Evolutionary conservation across 2,329 filamentous ascomycete species (phyloP).

Genomic region (Paraphoma chrysanthemicola): DNA sequence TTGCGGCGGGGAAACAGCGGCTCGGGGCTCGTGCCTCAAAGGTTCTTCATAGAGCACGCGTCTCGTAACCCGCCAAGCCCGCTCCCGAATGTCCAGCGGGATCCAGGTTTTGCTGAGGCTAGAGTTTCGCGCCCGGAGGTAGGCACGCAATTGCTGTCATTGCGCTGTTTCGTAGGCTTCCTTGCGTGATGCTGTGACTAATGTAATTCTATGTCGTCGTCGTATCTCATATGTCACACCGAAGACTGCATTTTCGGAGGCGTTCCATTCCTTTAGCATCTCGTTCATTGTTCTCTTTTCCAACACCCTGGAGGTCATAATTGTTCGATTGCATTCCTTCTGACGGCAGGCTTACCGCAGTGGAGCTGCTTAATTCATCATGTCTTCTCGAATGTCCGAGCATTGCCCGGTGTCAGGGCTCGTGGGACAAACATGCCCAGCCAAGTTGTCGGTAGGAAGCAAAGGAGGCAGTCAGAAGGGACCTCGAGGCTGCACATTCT

Average conservation of each 20-base stretch:
- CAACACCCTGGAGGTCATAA: neutral
- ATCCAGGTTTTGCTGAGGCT: neutral
- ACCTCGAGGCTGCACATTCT: conserved; percentile 33
- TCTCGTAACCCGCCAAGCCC: neutral
- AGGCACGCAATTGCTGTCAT: neutral
- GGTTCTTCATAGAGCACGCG: neutral
- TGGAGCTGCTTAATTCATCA: conserved; percentile 9
- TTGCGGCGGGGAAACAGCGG: neutral
- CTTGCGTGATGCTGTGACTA: neutral
- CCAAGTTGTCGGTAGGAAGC: conserved; percentile 15
- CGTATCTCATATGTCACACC: neutral
- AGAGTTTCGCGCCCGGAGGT: neutral
- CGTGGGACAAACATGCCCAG: conserved; percentile 20
- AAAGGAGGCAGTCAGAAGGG: conserved; percentile 20
- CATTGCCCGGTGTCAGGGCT: conserved; percentile 28
- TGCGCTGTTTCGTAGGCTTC: neutral
- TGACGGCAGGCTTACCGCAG: neutral
- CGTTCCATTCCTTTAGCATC: neutral
- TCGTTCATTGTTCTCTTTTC: neutral
- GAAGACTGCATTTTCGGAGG: neutral
- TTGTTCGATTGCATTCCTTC: neutral
- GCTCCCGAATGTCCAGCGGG: neutral
- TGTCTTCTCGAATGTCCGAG: conserved; percentile 21
- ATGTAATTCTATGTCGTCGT: neutral
- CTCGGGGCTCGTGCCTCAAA: neutral